Evolutionary conservation across 169 alveolate genomes (phyloP).

Genomic region (Cyclospora cayetanensis): DNA sequence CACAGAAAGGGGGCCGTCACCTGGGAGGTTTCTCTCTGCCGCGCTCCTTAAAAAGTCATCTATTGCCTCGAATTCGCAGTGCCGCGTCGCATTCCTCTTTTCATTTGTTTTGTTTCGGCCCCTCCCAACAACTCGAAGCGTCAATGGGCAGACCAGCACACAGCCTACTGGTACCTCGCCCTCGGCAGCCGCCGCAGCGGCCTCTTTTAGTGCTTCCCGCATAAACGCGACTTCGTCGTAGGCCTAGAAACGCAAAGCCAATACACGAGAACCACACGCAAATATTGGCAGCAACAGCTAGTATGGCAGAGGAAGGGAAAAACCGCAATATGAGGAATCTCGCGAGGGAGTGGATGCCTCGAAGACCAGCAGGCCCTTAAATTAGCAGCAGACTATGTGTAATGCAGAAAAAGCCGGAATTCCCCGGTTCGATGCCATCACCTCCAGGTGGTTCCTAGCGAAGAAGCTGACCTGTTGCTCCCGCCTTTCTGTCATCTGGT

Average conservation of each 20-base stretch:
- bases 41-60: neutral
- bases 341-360: neutral
- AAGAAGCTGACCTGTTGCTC: too few relatives aligned
- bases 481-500: too few relatives aligned
- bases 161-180: constrained; percentile 77
- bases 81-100: constrained; percentile 69
- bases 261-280: too few relatives aligned
- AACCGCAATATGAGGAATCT: neutral
- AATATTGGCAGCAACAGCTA: neutral
- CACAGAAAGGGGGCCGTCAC: neutral
- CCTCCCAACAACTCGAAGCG: constrained; percentile 10
- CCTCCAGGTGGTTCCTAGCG: too few relatives aligned
- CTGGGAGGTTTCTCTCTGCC: neutral
- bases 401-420: neutral
- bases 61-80: constrained; percentile 66
- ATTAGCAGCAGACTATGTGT: neutral
- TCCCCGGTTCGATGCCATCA: too few relatives aligned
- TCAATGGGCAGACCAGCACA: constrained; percentile 51
- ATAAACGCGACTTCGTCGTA: constrained; percentile 9
- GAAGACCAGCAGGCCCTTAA: neutral
- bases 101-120: constrained; percentile 68
- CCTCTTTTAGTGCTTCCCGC: constrained; percentile 41
- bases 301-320: neutral
- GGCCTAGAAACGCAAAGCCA: neutral
- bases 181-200: constrained; percentile 6